A percentile compares a stretch with the other conserved stretches of the same genome.
Evolutionary conservation across 1,284 basidiomycete genomes (phyloP).

Genomic region (Moniliella sp.): DNA sequence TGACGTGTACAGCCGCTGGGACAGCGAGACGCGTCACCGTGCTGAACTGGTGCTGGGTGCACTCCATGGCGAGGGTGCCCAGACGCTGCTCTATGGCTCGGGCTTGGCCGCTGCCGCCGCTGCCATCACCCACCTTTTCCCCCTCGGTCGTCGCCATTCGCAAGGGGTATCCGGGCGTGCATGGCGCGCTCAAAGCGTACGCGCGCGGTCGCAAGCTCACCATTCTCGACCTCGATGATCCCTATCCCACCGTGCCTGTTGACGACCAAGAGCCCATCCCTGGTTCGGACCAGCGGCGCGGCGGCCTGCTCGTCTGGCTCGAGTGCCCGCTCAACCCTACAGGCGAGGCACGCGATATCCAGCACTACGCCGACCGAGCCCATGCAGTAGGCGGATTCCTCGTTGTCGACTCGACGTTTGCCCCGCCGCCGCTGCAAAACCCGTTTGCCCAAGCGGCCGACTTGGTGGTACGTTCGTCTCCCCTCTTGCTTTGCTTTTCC

Average conservation of each 20-base stretch:
- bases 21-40: constrained; percentile 17
- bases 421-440: constrained; percentile 47
- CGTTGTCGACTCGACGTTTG: constrained; percentile 49
- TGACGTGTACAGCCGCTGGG: constrained; percentile 26
- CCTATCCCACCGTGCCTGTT: constrained; percentile 5
- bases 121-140: constrained; percentile 47
- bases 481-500: too few species aligned
- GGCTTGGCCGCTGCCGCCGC: constrained; percentile 21
- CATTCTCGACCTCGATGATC: constrained; percentile 51
- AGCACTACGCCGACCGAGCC: constrained; percentile 53
- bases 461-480: constrained; percentile 46
- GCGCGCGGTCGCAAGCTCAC: constrained; percentile 39
- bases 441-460: constrained; percentile 42
- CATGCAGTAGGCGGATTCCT: constrained; percentile 8
- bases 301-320: constrained; percentile 49
- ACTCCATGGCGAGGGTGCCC: not conserved
- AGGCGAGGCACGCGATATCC: constrained; percentile 57
- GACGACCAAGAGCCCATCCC: not conserved
- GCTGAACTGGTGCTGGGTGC: constrained; percentile 16
- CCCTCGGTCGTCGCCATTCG: constrained; percentile 62
- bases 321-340: constrained; percentile 77
- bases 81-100: not conserved
- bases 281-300: constrained; percentile 3
- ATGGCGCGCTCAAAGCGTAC: constrained; percentile 48
- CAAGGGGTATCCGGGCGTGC: constrained; percentile 58